These are phyloP conservation scores for Leccinum pachyderme DNA, from an alignment of 1,284 basidiomycete genomes.

Conservation along the genomic window DNA sequence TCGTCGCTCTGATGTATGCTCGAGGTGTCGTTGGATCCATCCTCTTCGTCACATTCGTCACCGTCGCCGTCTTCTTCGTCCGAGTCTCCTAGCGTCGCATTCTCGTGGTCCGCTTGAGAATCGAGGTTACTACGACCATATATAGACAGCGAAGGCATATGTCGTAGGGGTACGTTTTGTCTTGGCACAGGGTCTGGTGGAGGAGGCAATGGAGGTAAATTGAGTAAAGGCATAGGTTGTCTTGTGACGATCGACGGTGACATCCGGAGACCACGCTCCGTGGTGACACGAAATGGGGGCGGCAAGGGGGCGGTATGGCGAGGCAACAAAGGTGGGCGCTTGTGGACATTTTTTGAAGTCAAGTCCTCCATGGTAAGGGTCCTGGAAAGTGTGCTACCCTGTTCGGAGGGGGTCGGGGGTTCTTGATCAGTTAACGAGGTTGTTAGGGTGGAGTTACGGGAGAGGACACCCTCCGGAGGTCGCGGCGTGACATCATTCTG, in stretches of 20 bases:
- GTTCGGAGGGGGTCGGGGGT: slow-evolving; percentile 5
- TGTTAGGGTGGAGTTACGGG: slow-evolving; percentile 8
- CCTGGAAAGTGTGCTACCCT: neutral
- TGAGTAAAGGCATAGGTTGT: slow-evolving; percentile 31
- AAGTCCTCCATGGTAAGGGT: neutral
- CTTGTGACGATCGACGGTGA: slow-evolving; percentile 32
- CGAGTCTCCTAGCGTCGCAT: slow-evolving; percentile 37
- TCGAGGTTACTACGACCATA: slow-evolving; percentile 39
- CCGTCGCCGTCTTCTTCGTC: slow-evolving; percentile 35
- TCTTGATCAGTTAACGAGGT: neutral
- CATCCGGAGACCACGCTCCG: slow-evolving; percentile 32
- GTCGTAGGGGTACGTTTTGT: slow-evolving; percentile 36
- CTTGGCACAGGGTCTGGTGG: slow-evolving; percentile 19
- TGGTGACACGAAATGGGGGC: slow-evolving; percentile 24
- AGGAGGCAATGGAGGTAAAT: slow-evolving; percentile 21
- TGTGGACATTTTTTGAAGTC: neutral
- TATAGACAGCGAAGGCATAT: slow-evolving; percentile 50
- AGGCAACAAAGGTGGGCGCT: slow-evolving; percentile 6
- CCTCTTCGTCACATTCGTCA: slow-evolving; percentile 34
- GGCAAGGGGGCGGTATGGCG: slow-evolving; percentile 18
- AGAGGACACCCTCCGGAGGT: slow-evolving; percentile 2
- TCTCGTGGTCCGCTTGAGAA: slow-evolving; percentile 39
- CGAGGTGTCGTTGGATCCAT: slow-evolving; percentile 22
- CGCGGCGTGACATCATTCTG: slow-evolving; percentile 17
- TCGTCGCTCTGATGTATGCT: slow-evolving; percentile 37